Evolutionary conservation across 1,284 basidiomycete species (phyloP), one percentile per base, ranked within the genome.

Genomic region (Marasmius sp.): DNA sequence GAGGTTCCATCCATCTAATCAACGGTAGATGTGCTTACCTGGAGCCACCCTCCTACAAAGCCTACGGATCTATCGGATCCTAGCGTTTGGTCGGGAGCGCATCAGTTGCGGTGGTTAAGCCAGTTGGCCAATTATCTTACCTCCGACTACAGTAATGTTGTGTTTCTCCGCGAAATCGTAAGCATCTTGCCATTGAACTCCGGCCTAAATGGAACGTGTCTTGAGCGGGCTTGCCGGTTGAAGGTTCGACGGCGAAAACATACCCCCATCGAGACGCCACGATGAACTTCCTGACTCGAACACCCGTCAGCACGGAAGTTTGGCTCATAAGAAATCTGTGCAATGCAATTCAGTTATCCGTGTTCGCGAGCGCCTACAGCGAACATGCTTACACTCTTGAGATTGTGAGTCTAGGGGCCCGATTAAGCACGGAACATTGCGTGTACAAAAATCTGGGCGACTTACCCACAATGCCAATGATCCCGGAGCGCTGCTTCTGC

Each of bases 391-490:
- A 78, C 78, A 58, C 74, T 68, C 64, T 78, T 74, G 11, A 79
- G 67, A 18, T 78, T 77, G 57, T 79, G 77, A 12, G 74, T 78
- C 78, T 79, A 49, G 16, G 49, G 51, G n/a, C 4, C 37, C 20
- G 33, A 18, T 38, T 22, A 20, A 37, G 20, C 18, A 58, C 49
- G 47, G 38, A 4, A 39, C 20, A 51, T 50, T 14, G 18, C n/a
- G 16, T 41, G 3, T 34, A 6, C 7, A 27, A 48, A 14, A 5
- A 36, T 48, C 48, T 37, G 55, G 16, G 12, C 8, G 27, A 43
- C 60, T 58, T 67, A 79, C 77, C 79, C 79, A 82, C 20, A 82
- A 69, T 41, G 72, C 77, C 9, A 82, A 65, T 20, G 79, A 76
- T 14, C 71, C 68, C 6, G 78, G 77, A 12, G 77, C 79, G 57